Base-by-base conservation (phyloP, 2,329 filamentous ascomycete species). In the Fusarium sp. region DNA sequence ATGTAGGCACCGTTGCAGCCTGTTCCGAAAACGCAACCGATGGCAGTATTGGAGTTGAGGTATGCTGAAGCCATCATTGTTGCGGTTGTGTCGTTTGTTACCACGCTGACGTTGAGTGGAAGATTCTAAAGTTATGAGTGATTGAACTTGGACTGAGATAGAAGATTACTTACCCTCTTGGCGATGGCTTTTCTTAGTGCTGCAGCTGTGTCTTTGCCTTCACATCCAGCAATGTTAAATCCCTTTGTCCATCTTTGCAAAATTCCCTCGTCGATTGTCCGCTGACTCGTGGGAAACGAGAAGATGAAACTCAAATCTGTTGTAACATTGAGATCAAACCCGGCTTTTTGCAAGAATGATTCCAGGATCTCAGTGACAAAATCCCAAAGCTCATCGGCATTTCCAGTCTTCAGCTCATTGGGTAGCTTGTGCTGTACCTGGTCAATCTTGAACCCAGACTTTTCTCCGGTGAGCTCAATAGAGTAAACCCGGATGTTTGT, bases 1-100 rank as follows among this genome's bases (percentile, higher is more conserved):
- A 99, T 96, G 82, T 99, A 99, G 24, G 96, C 96, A 34, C 95
- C 96, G 75, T 99, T 99, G 82, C 96, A 97, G 56, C 96, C 96
- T 7, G 96, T 99, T 73, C 96, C 96, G 74, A 99, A 99, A 76
- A 99, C 99, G 79, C 94, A 97, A 53, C 96, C 96, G 73, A 98
- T 96, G 79, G 89, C 93, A 86, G 97, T 96, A 70, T 90, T 88
- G 42, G 90, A 83, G 77, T 98, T 94, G 19, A 95, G 97, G 81
- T 99, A 99, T 26, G 93, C 91, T 19, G 95, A 98, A 58, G 96
- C 96, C 74, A 99, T 97, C 74, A 99, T 84, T 19, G 96, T 99
- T 73, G 96, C 96, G 14, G 95, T 98, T 42, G 96, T 99, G 78
- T 99, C 96, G 77, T 99, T 99, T 81, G 98, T 96, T 76, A 99